These are phyloP conservation scores for Coniochaeta sp. DNA, from an alignment of 2,329 filamentous ascomycete genomes.

Conservation along the genomic window DNA sequence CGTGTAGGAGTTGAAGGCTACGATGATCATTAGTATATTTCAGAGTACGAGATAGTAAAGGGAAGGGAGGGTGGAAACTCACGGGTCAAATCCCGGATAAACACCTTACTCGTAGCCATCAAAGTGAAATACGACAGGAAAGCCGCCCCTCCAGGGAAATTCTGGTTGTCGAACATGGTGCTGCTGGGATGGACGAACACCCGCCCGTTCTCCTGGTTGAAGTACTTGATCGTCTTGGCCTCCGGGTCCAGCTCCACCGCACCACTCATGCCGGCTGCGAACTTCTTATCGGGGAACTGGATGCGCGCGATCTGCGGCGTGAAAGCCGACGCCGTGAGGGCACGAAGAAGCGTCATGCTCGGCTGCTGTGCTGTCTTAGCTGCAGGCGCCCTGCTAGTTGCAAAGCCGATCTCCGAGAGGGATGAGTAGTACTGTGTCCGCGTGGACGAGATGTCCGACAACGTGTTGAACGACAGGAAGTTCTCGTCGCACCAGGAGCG, in stretches of 20 bases:
- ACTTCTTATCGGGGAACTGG: slow-evolving; percentile 93
- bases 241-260: slow-evolving; percentile 92
- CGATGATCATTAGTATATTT: neutral
- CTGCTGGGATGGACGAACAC: slow-evolving; percentile 92
- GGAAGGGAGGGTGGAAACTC: too few species aligned
- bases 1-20: slow-evolving; percentile 85
- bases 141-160: slow-evolving; percentile 64
- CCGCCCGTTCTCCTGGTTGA: slow-evolving; percentile 73
- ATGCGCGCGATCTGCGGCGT: slow-evolving; percentile 86
- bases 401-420: slow-evolving; percentile 76
- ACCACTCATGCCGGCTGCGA: slow-evolving; percentile 76
- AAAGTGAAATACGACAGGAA: slow-evolving; percentile 90
- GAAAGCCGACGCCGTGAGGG: slow-evolving; percentile 66
- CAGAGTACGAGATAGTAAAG: too few species aligned
- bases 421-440: slow-evolving; percentile 79
- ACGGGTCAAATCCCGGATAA: slow-evolving; percentile 86
- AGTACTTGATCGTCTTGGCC: slow-evolving; percentile 87
- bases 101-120: slow-evolving; percentile 87
- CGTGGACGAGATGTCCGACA: slow-evolving; percentile 84
- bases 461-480: slow-evolving; percentile 75
- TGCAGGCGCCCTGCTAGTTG: slow-evolving; percentile 21
- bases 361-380: slow-evolving; percentile 10
- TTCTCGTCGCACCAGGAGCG: slow-evolving; percentile 77
- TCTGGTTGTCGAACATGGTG: slow-evolving; percentile 76
- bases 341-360: slow-evolving; percentile 52